A percentile compares a stretch with the other conserved stretches of the same genome.
These are phyloP conservation scores for Pulveroboletus frians DNA, from an alignment of 768 basidiomycete species.

Conservation along the genomic window DNA sequence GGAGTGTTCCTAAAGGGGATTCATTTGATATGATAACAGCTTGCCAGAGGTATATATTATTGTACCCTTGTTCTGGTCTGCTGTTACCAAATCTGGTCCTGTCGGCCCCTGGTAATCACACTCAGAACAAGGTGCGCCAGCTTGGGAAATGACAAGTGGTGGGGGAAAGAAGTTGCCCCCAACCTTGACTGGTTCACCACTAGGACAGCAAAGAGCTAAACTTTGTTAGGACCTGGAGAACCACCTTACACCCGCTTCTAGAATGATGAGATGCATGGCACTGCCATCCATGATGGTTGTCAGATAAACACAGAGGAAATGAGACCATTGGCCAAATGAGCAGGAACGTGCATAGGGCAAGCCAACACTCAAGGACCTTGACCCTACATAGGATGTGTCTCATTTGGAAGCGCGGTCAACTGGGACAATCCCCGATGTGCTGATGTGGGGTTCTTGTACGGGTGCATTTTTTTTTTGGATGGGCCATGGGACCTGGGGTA, in stretches of 20 bases:
- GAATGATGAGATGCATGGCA: slow-evolving; percentile 3
- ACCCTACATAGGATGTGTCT: too few species aligned
- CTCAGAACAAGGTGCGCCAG: slow-evolving; percentile 15
- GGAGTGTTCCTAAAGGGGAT: background rate
- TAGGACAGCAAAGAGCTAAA: background rate
- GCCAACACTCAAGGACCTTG: too few species aligned
- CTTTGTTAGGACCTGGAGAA: background rate
- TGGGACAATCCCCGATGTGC: too few species aligned
- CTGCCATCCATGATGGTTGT: slow-evolving; percentile 17
- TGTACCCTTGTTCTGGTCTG: slow-evolving; percentile 23
- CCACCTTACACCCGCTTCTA: slow-evolving; percentile 1
- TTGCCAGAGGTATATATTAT: slow-evolving; percentile 15
- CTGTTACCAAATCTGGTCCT: slow-evolving; percentile 3
- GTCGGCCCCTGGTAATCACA: slow-evolving; percentile 5
- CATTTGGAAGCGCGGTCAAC: too few species aligned
- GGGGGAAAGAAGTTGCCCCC: slow-evolving; percentile 4
- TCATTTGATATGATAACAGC: slow-evolving; percentile 9
- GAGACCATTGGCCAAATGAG: background rate
- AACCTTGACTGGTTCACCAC: background rate
- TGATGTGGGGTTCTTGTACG: too few species aligned
- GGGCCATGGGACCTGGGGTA: too few species aligned
- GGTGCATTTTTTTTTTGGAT: too few species aligned
- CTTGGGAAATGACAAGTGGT: slow-evolving; percentile 5
- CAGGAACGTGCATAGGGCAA: background rate
- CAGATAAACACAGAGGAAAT: slow-evolving; percentile 7